Percentiles rank a stretch among this genome's conserved stretches.
phyloP scores from a whole-genome alignment of 2,329 filamentous ascomycete species.

The Ophiosphaerella korrae region DNA sequence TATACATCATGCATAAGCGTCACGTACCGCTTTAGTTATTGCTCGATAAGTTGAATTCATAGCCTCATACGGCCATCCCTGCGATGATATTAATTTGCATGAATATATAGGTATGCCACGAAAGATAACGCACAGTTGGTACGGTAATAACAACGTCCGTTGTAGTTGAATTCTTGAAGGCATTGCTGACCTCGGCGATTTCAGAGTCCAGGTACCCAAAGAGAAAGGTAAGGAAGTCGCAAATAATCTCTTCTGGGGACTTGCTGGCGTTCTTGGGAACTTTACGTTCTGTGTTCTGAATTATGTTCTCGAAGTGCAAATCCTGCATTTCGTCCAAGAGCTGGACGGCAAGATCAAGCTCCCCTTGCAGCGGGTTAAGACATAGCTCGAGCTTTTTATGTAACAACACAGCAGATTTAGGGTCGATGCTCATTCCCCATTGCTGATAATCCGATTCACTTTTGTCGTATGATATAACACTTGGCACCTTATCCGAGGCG shows the following conservation, averaged over 20 bases:
- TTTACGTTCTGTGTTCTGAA: slow-evolving; percentile 2
- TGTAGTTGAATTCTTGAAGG: slow-evolving; percentile 9
- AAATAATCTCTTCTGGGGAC: slow-evolving; percentile 32
- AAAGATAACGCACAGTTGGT: slow-evolving; percentile 13
- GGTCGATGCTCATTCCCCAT: slow-evolving; percentile 28
- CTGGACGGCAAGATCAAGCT: slow-evolving; percentile 35
- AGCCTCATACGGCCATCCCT: slow-evolving; percentile 36
- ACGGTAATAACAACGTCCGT: slow-evolving; percentile 38
- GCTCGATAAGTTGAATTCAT: slow-evolving; percentile 36
- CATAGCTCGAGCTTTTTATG: slow-evolving; percentile 40
- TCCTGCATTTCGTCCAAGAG: slow-evolving; percentile 36
- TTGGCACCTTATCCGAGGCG: slow-evolving; percentile 33
- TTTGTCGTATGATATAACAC: slow-evolving; percentile 34
- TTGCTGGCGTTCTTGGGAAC: slow-evolving; percentile 26
- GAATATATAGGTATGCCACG: not conserved
- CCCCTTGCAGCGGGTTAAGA: slow-evolving; percentile 18
- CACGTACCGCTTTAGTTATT: slow-evolving; percentile 20
- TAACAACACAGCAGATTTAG: slow-evolving; percentile 30
- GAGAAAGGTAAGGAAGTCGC: slow-evolving; percentile 33
- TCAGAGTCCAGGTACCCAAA: slow-evolving; percentile 17
- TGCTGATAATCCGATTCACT: slow-evolving; percentile 17
- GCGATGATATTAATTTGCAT: not conserved
- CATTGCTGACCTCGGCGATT: slow-evolving; percentile 13
- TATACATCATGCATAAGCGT: too few relatives aligned
- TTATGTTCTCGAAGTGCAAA: slow-evolving; percentile 19